Evolutionary conservation across 345 rosid genomes (phyloP), one percentile per base, ranked within the genome.

Genomic region (Mercurialis annua): DNA sequence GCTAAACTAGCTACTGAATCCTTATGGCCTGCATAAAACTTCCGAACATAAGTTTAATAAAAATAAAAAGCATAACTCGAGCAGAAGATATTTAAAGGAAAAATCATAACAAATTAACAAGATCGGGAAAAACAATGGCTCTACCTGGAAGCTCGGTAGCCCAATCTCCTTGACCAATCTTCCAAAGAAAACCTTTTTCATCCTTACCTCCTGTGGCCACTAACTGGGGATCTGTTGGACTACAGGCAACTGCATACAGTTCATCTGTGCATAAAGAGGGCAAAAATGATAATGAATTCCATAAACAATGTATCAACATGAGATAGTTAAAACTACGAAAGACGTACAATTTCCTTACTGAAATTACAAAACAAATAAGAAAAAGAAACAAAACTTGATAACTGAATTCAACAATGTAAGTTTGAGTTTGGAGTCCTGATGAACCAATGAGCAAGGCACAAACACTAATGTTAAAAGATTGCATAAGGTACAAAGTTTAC

Each of bases 171-270:
- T 56, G 86, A 44, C 97, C 97, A 43, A 94, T 87, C 74, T 77
- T 89, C 95, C 96, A 94, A 33, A 94, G 83, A 78, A 87, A 89
- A 29, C 82, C 88, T 76, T 56, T 84, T 56, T 94, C 95, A 76
- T 94, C 99, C 64, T 89, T 86, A 64, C 95, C 96, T 20, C 99
- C 97, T 56, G 96, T 91, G 65, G 96, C 99, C 73, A 91, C 99
- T 63, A 86, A 78, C 15, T 75, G 75, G 30, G 96, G 81, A 71
- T 91, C 95, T 38, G 85, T 79, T 54, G 97, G 92, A 46, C 90
- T 87, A 77, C 96, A 89, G 21, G 90, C 86, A 70, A 87, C 82
- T 0, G 89, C 59, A 75, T 87, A 94, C 48, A 91, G 73, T 80
- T 91, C 97, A 77, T 84, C 98, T 90, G 73, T 33, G 24, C 21